Conservation (phyloP, 192 early-diverging fungal genomes). For the Coemansia asiatica region DNA sequence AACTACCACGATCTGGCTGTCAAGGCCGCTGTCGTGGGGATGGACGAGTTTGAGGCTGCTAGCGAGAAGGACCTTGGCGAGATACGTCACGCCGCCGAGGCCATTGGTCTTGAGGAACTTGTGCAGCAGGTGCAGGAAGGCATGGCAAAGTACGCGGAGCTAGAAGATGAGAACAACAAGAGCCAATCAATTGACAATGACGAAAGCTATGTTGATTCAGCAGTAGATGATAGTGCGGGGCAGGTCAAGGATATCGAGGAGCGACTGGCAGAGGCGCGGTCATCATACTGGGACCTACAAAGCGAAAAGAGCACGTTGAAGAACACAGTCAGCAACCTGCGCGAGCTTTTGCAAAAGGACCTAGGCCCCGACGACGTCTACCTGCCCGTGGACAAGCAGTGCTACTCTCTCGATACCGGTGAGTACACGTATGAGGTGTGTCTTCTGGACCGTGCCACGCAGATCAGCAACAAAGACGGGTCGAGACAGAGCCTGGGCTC, state of each 20-base stretch:
- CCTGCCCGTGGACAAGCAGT: conserved; percentile 66
- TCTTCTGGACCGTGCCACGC: conserved; percentile 72
- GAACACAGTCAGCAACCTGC: conserved; percentile 50
- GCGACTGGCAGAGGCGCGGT: conserved; percentile 22
- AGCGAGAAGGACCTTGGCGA: conserved; percentile 24
- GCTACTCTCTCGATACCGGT: conserved; percentile 65
- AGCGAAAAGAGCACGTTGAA: conserved; percentile 22
- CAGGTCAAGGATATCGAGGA: neutral
- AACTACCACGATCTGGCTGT: conserved; percentile 62
- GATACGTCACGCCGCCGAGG: conserved; percentile 8
- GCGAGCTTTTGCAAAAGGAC: conserved; percentile 62
- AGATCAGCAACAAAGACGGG: conserved; percentile 67
- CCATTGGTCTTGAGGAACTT: conserved; percentile 18
- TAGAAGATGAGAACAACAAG: neutral
- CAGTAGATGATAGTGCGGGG: neutral
- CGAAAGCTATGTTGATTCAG: conserved; percentile 9
- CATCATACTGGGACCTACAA: conserved; percentile 23
- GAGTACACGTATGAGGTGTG: conserved; percentile 77
- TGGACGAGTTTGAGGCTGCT: conserved; percentile 30
- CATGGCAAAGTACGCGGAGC: neutral
- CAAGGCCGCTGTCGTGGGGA: conserved; percentile 53
- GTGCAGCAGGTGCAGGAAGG: conserved; percentile 26
- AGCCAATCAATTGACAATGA: no score
- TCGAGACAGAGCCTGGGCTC: conserved; percentile 61
- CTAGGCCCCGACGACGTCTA: conserved; percentile 73